These are phyloP conservation scores for Solanum chacoense DNA, from an alignment of 305 asterid genomes.

Conservation along the genomic window DNA sequence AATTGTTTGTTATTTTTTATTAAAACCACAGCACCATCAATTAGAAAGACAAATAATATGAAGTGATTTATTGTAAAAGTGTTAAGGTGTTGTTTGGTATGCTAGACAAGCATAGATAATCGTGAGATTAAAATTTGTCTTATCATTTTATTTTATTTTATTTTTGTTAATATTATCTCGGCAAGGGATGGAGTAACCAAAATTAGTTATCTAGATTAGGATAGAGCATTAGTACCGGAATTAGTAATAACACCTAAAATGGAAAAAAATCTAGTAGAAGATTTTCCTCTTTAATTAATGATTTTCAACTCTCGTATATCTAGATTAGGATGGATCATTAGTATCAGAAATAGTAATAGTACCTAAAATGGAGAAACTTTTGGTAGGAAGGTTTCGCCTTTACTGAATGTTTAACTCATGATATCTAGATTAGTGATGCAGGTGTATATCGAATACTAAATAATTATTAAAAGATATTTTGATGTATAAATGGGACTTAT, in stretches of 20 bases:
- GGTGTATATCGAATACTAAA: too few relatives aligned
- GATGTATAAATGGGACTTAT: neutral
- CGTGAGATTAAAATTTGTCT: too few relatives aligned
- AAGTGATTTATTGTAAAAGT: neutral
- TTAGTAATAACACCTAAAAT: neutral
- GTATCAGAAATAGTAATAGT: too few relatives aligned
- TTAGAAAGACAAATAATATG: neutral
- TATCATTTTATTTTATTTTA: too few relatives aligned
- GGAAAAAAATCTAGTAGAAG: neutral
- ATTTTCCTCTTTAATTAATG: too few relatives aligned
- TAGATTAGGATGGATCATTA: neutral
- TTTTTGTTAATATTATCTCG: neutral
- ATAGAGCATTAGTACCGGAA: neutral
- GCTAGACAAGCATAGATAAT: too few relatives aligned
- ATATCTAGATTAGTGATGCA: accelerated
- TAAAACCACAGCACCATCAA: neutral
- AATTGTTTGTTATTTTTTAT: neutral
- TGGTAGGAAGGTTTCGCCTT: neutral
- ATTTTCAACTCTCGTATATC: neutral
- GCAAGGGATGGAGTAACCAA: neutral
- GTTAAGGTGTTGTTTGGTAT: too few relatives aligned
- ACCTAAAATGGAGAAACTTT: neutral
- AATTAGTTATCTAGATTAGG: neutral
- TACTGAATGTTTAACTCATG: neutral
- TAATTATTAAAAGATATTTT: too few relatives aligned